A percentile compares a stretch with the other conserved stretches of the same genome.
phyloP scores from a whole-genome alignment of 2,329 filamentous ascomycete genomes.

The Ceratocystis cubensis region DNA sequence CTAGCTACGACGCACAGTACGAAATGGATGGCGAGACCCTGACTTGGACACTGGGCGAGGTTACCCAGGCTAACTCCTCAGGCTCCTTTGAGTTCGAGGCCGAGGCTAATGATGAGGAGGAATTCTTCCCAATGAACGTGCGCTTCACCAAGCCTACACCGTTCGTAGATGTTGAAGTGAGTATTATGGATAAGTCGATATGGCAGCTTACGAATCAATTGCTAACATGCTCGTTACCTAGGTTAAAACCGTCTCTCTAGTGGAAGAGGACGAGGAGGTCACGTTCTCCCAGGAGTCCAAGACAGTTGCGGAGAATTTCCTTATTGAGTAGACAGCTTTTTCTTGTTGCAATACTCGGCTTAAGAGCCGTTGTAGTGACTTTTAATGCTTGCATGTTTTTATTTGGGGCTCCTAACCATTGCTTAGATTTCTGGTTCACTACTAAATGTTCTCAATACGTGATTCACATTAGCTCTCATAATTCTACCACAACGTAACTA shows the following conservation, averaged over 20 bases:
- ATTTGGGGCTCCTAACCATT: not conserved
- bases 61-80: constrained; percentile 68
- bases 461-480: no score
- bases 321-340: constrained; percentile 50
- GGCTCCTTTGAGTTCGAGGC: constrained; percentile 95
- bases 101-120: constrained; percentile 71
- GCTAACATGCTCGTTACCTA: constrained; percentile 14
- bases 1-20: constrained; percentile 87
- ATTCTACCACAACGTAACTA: no score
- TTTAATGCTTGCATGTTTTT: constrained; percentile 17
- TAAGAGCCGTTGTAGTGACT: not conserved
- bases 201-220: not conserved
- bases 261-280: constrained; percentile 67
- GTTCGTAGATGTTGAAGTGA: constrained; percentile 87
- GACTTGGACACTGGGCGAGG: constrained; percentile 83
- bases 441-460: no score
- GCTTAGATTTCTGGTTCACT: no score
- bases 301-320: constrained; percentile 61
- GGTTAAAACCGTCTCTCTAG: constrained; percentile 56
- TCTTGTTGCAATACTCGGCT: not conserved
- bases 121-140: constrained; percentile 96
- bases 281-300: constrained; percentile 73
- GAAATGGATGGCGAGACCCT: constrained; percentile 85
- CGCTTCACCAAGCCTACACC: constrained; percentile 76
- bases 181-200: not conserved